Base-by-base conservation (phyloP, 1,284 basidiomycete species). In the Serendipita sp. region DNA sequence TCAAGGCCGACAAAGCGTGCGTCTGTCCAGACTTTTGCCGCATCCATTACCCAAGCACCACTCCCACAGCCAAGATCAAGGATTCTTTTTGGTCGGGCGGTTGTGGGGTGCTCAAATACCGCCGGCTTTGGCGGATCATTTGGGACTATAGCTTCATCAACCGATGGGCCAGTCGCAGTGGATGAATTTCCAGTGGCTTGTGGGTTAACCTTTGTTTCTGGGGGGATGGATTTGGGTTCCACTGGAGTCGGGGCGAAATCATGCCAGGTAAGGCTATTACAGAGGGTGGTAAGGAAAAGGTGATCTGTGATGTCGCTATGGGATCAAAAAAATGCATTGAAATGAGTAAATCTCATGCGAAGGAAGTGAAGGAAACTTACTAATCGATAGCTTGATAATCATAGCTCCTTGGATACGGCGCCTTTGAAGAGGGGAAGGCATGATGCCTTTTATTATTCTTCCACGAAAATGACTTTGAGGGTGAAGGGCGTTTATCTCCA, bases 61-160 rank as follows among this genome's bases (percentile, higher is more conserved):
- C 81, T 81, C 15, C 84, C 85, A 67, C 84, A 87, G 22, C 84
- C 85, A 50, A 87, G 72, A 68, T 87, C 85, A 32, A 87, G 74
- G 29, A 58, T 26, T 30, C 82, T 84, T 65, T 8, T 26, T 50
- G 17, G 13, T 38, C 12, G 5, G 6, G 6, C 5, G 6, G 5
- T 5, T 64, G 50, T 32, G 67, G 65, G 32, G 61, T 35, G 66
- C 44, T 65, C 63, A 60, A 32, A 45, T 35, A 44, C 44, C 26
- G 50, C 29, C 55, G 53, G 50, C 43, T 41, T 65, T 53, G 38
- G 15, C 62, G 30, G 60, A 61, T 65, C 38, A 63, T 63, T 60
- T 61, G 44, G 12, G 47, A 32, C 26, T 61, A 60, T 8, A 43
- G 55, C 49, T 49, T 32, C 29, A 8, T n/a, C 15, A 6, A 6